phyloP scores from a whole-genome alignment of 129 eudicot species.

The Artemisia tridentata region DNA sequence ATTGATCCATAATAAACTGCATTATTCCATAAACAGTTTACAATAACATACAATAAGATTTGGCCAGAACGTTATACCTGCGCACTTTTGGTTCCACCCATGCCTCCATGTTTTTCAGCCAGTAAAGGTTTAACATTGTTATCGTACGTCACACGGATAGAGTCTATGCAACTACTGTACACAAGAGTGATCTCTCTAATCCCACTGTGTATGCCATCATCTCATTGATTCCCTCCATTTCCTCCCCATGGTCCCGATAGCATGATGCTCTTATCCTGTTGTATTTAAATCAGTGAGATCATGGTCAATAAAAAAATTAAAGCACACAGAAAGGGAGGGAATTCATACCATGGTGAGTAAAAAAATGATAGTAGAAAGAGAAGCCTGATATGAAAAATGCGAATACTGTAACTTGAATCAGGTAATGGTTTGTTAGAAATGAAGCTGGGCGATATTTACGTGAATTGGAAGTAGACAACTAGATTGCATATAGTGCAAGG shows the following conservation, averaged over 20 bases:
- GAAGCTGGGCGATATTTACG: no score
- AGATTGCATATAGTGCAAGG: no score
- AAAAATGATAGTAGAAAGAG: neutral
- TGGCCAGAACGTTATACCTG: constrained; percentile 32
- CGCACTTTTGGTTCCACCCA: constrained; percentile 43
- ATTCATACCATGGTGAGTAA: constrained; percentile 35
- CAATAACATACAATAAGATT: neutral
- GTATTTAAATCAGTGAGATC: neutral
- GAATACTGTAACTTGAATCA: neutral
- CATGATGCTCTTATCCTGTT: constrained; percentile 22
- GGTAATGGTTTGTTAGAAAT: no score
- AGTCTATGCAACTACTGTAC: constrained; percentile 56
- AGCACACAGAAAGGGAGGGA: neutral
- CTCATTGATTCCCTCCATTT: constrained; percentile 57
- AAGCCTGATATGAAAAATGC: neutral
- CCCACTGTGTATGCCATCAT: constrained; percentile 54
- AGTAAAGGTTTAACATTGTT: constrained; percentile 44
- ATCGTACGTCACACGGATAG: constrained; percentile 54
- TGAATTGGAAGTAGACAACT: no score
- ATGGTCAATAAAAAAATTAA: neutral
- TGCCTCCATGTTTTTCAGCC: constrained; percentile 62
- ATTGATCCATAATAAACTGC: neutral
- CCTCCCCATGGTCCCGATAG: constrained; percentile 73
- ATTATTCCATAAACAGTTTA: neutral
- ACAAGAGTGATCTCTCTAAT: constrained; percentile 58